phyloP scores from a whole-genome alignment of 495 filamentous ascomycete species.

The Cercophora scortea region DNA sequence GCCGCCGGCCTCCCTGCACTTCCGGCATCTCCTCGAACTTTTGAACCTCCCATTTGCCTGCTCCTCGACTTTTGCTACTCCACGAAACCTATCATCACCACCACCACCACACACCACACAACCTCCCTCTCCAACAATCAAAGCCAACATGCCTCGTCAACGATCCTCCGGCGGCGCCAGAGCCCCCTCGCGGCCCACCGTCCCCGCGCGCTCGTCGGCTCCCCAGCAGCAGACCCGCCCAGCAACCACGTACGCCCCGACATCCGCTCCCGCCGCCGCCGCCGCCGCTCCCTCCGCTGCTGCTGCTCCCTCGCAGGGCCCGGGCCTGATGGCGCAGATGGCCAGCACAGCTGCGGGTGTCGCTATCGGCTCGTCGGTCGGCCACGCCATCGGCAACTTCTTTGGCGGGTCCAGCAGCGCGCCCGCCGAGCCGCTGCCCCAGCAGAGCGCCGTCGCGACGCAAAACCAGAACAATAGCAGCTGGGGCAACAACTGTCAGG shows the following conservation, averaged over 20 bases:
- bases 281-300: constrained; percentile 31
- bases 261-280: constrained; percentile 38
- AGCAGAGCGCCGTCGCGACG: constrained; percentile 27
- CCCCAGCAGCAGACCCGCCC: constrained; percentile 54
- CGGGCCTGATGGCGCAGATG: constrained; percentile 79
- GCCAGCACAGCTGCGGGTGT: constrained; percentile 89
- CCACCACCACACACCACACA: constrained; percentile 1
- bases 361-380: constrained; percentile 88
- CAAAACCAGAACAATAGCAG: constrained; percentile 38
- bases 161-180: constrained; percentile 56
- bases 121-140: constrained; percentile 7
- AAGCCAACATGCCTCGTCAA: constrained; percentile 70
- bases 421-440: constrained; percentile 51
- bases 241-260: constrained; percentile 56
- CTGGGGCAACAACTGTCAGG: constrained; percentile 62
- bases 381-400: constrained; percentile 83
- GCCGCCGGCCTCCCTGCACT: not conserved
- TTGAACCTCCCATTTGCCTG: too few species aligned
- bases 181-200: constrained; percentile 58
- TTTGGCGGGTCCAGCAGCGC: constrained; percentile 63
- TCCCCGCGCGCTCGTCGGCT: constrained; percentile 50
- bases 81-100: not conserved
- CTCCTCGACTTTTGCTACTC: not conserved
- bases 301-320: constrained; percentile 47
- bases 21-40: too few species aligned